Evolutionary conservation across 2,329 filamentous ascomycete genomes (phyloP).

Genomic region (Teratosphaeria viscida): DNA sequence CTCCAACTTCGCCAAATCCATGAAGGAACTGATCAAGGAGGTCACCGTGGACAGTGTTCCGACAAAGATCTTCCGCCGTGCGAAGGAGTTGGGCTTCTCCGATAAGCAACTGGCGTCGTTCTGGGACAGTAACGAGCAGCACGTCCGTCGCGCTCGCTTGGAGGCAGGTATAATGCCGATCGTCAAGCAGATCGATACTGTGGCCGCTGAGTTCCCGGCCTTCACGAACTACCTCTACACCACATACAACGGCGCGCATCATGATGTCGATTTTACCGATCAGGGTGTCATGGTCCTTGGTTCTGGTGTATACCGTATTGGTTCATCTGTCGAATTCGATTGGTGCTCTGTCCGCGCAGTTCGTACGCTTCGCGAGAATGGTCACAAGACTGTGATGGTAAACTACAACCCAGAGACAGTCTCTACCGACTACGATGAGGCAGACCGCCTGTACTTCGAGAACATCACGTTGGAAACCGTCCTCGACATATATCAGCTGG

Average conservation of each 20-base stretch:
- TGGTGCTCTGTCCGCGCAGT: conserved; percentile 97
- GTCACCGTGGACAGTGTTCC: conserved; percentile 58
- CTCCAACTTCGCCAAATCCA: conserved; percentile 68
- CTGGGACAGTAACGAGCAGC: conserved; percentile 88
- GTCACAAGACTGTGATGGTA: conserved; percentile 92
- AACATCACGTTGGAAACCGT: conserved; percentile 86
- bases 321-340: conserved; percentile 96
- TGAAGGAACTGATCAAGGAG: conserved; percentile 47
- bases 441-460: conserved; percentile 91
- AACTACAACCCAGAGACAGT: conserved; percentile 86
- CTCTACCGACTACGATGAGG: conserved; percentile 85
- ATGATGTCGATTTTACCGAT: conserved; percentile 76
- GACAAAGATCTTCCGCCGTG: conserved; percentile 60
- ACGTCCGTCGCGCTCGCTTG: conserved; percentile 71
- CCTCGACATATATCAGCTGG: conserved; percentile 85
- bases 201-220: conserved; percentile 91
- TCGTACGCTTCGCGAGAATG: conserved; percentile 71
- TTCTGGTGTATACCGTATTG: conserved; percentile 92
- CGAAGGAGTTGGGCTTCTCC: conserved; percentile 89
- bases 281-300: conserved; percentile 93
- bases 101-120: conserved; percentile 91
- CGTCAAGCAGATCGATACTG: conserved; percentile 97
- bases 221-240: conserved; percentile 94
- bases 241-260: conserved; percentile 84
- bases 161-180: conserved; percentile 78